Conservation (phyloP, 495 filamentous ascomycete species). For the Cairneyella variabilis region DNA sequence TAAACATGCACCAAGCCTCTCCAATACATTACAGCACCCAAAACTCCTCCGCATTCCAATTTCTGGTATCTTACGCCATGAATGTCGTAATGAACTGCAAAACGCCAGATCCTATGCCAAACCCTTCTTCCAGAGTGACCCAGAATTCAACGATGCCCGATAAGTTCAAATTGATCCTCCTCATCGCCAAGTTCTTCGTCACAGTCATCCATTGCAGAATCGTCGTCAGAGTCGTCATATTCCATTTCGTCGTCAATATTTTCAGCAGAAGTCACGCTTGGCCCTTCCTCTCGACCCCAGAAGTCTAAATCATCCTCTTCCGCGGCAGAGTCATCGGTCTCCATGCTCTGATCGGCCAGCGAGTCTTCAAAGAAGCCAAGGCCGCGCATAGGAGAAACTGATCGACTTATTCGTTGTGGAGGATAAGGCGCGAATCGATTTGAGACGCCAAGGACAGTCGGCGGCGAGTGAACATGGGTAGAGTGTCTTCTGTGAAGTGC, state of each 20-base stretch:
- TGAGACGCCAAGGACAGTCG: constrained; percentile 34
- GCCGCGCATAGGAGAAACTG: constrained; percentile 33
- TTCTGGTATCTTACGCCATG: constrained; percentile 1
- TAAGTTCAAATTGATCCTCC: constrained; percentile 59
- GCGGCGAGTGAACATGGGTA: constrained; percentile 33
- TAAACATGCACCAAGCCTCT: too few species aligned
- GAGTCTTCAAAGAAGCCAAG: constrained; percentile 11
- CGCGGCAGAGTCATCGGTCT: constrained; percentile 39
- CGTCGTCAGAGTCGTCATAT: constrained; percentile 37
- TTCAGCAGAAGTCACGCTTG: constrained; percentile 29
- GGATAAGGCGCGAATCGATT: constrained; percentile 28
- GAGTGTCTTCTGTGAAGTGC: constrained; percentile 38
- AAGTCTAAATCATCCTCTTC: constrained; percentile 56
- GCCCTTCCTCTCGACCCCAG: constrained; percentile 51
- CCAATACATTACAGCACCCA: background rate
- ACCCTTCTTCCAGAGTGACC: background rate
- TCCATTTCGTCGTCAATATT: constrained; percentile 42
- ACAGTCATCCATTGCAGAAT: constrained; percentile 31
- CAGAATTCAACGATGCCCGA: constrained; percentile 59
- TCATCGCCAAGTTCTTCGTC: constrained; percentile 50
- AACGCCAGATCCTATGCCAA: constrained; percentile 15
- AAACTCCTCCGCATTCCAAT: background rate
- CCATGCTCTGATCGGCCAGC: constrained; percentile 25
- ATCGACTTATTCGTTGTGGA: constrained; percentile 33
- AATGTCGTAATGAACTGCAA: background rate